Evolutionary conservation across 768 basidiomycete genomes (phyloP).

Genomic region (Galerina sulciceps): DNA sequence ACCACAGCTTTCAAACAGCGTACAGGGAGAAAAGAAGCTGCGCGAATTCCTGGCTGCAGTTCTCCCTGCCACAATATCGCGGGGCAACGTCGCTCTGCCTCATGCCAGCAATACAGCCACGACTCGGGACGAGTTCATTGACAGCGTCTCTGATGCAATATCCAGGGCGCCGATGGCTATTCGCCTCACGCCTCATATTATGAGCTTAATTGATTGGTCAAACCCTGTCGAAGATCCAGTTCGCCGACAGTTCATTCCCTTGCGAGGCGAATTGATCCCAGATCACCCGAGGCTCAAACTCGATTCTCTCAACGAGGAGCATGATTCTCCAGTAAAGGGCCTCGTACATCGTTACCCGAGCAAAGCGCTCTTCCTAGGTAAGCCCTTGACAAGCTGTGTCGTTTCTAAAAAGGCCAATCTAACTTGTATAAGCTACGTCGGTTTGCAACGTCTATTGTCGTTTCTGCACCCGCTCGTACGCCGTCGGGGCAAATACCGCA

Average conservation of each 20-base stretch:
- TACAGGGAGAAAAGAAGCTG: conserved; percentile 20
- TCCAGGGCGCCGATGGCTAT: conserved; percentile 4
- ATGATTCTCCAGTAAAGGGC: conserved; percentile 4
- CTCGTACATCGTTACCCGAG: conserved; percentile 5
- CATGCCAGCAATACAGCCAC: background rate
- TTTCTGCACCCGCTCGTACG: conserved; percentile 2
- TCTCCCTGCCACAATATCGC: conserved; percentile 4
- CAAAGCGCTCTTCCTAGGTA: conserved; percentile 4
- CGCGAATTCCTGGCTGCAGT: conserved; percentile 9
- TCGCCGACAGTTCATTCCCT: conserved; percentile 2
- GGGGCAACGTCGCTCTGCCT: background rate
- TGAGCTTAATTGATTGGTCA: conserved; percentile 4
- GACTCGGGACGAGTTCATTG: background rate
- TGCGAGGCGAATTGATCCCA: background rate
- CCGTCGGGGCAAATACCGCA: conserved; percentile 1
- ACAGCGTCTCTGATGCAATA: conserved; percentile 6
- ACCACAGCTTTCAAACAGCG: conserved; percentile 13
- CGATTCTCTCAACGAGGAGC: conserved; percentile 3
- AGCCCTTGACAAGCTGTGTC: background rate
- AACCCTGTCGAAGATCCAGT: background rate
- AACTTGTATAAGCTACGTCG: background rate
- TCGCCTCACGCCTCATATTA: conserved; percentile 1
- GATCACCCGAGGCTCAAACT: conserved; percentile 3
- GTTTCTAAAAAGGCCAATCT: background rate
- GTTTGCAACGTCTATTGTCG: conserved; percentile 6